Evolutionary conservation across 176 grass and related monocot genomes (phyloP).

Genomic region (bread wheat (Triticum aestivum)): IWGSC_CS_RefSeq_v2.1 NC_057795.1:423061869-423062368

Average conservation of each 20-base stretch:
- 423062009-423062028: slow-evolving; percentile 55
- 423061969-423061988: neutral
- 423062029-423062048: slow-evolving; percentile 85
- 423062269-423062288: neutral
- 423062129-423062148: slow-evolving; percentile 66
- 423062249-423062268: slow-evolving; percentile 44
- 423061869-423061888: slow-evolving; percentile 49
- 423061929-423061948: slow-evolving; percentile 62
- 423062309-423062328: slow-evolving; percentile 59
- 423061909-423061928: slow-evolving; percentile 60
- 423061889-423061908: slow-evolving; percentile 50
- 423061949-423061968: slow-evolving; percentile 49
- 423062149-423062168: slow-evolving; percentile 45
- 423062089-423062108: slow-evolving; percentile 70
- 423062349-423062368: slow-evolving; percentile 78
- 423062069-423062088: slow-evolving; percentile 66
- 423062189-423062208: slow-evolving; percentile 51
- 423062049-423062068: slow-evolving; percentile 77
- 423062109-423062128: slow-evolving; percentile 72
- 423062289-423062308: slow-evolving; percentile 40
- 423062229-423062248: slow-evolving; percentile 53
- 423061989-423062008: slow-evolving; percentile 3
- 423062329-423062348: slow-evolving; percentile 73
- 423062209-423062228: slow-evolving; percentile 72
- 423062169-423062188: slow-evolving; percentile 28